Evolutionary conservation across 169 alveolate species (phyloP).

Genomic region (Cryptosporidium andersoni): DNA sequence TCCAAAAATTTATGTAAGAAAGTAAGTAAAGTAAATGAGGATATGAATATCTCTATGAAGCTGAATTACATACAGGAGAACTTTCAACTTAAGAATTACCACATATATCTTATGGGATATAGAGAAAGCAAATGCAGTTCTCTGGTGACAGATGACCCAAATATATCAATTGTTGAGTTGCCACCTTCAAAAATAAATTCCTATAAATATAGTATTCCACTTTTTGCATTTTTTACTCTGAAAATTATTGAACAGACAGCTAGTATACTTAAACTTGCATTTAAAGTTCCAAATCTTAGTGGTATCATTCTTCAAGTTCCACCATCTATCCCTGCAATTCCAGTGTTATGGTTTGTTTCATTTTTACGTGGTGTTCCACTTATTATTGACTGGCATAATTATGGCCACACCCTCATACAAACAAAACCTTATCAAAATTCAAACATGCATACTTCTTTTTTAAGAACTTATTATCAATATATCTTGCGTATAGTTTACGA

Average conservation of each 20-base stretch:
- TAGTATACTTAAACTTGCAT: conserved; percentile 73
- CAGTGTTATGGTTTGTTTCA: conserved; percentile 73
- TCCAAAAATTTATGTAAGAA: conserved; percentile 68
- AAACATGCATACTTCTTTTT: conserved; percentile 66
- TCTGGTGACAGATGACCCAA: conserved; percentile 7
- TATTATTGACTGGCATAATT: conserved; percentile 92
- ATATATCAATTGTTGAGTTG: conserved; percentile 22
- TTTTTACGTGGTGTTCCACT: conserved; percentile 74
- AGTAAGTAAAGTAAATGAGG: conserved; percentile 74
- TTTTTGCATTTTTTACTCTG: conserved; percentile 75
- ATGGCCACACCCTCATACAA: conserved; percentile 85
- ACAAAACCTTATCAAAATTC: conserved; percentile 41
- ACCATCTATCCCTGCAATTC: conserved; percentile 88
- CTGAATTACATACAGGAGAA: background rate
- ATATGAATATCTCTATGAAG: background rate
- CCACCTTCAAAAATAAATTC: conserved; percentile 9
- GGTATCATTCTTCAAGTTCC: conserved; percentile 87
- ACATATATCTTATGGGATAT: conserved; percentile 50
- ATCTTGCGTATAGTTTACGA: conserved; percentile 9
- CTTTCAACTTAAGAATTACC: conserved; percentile 34
- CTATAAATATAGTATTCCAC: conserved; percentile 58
- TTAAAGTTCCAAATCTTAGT: conserved; percentile 74
- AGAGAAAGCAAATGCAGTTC: conserved; percentile 45
- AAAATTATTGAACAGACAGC: conserved; percentile 79
- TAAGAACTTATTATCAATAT: conserved; percentile 1